These are phyloP conservation scores for Hemerocallis citrina DNA, from an alignment of 106 monocot species.

Conservation along the genomic window DNA sequence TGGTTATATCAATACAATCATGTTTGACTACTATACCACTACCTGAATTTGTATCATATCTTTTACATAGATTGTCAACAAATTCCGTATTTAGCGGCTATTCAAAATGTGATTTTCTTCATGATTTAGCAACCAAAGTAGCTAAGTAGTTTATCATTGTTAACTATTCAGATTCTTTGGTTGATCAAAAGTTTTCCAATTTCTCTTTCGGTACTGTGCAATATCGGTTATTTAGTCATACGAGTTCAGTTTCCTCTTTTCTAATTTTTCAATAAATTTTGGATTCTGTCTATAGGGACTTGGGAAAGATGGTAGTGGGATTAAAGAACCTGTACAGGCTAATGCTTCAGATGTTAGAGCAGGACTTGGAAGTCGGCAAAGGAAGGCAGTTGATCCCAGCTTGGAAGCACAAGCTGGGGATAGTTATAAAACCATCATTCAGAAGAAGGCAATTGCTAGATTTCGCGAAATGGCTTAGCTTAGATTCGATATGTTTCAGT, in stretches of 20 bases:
- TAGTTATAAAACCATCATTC: conserved; percentile 84
- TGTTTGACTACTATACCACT: no score
- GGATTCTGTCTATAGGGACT: conserved; percentile 51
- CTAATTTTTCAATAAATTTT: conserved; percentile 3
- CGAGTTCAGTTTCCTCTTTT: conserved; percentile 6
- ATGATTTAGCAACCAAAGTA: neutral
- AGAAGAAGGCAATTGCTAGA: conserved; percentile 96
- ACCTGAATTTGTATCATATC: no score
- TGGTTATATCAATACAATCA: no score
- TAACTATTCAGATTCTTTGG: no score
- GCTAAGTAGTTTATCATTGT: no score
- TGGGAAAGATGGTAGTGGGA: conserved; percentile 92
- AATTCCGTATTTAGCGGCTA: neutral
- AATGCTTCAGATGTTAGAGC: conserved; percentile 66
- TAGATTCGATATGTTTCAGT: neutral
- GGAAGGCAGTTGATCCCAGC: conserved; percentile 45
- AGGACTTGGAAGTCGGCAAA: conserved; percentile 82
- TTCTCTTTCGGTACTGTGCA: neutral
- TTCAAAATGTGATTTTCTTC: neutral
- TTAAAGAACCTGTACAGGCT: conserved; percentile 89
- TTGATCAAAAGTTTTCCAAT: neutral
- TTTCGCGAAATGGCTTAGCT: conserved; percentile 89
- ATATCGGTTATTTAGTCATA: neutral
- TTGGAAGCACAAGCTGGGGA: conserved; percentile 92
- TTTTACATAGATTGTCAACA: no score